Evolutionary conservation across 768 basidiomycete genomes (phyloP).

Genomic region (Collybia mongolica): DNA sequence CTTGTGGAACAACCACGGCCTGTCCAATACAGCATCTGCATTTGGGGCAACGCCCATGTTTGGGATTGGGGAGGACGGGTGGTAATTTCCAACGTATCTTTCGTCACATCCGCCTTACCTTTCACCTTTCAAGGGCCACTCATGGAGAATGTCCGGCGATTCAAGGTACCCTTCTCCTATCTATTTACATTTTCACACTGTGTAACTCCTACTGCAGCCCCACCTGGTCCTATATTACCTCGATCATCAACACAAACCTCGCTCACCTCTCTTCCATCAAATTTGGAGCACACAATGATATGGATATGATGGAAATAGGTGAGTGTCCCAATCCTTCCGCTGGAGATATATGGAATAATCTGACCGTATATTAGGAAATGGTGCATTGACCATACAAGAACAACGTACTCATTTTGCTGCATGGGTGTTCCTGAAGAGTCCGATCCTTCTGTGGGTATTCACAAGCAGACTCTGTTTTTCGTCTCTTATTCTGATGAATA

Average conservation of each 20-base stretch:
- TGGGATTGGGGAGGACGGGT: conserved; percentile 61
- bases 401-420: conserved; percentile 58
- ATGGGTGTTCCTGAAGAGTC: conserved; percentile 58
- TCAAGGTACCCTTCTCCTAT: conserved; percentile 25
- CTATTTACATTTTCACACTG: neutral
- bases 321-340: neutral
- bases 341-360: neutral
- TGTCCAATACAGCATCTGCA: conserved; percentile 49
- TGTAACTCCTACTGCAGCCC: conserved; percentile 22
- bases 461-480: neutral
- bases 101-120: neutral
- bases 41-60: conserved; percentile 54
- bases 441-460: conserved; percentile 43
- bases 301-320: conserved; percentile 59
- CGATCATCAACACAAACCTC: conserved; percentile 43
- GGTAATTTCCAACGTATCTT: conserved; percentile 22
- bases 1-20: conserved; percentile 42
- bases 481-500: neutral
- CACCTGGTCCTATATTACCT: conserved; percentile 49
- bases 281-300: conserved; percentile 54
- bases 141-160: conserved; percentile 54
- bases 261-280: conserved; percentile 37
- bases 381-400: conserved; percentile 45
- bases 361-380: conserved; percentile 36
- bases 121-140: conserved; percentile 39